phyloP scores from a whole-genome alignment of 1,284 basidiomycete genomes.

The Phylloporus sp. region DNA sequence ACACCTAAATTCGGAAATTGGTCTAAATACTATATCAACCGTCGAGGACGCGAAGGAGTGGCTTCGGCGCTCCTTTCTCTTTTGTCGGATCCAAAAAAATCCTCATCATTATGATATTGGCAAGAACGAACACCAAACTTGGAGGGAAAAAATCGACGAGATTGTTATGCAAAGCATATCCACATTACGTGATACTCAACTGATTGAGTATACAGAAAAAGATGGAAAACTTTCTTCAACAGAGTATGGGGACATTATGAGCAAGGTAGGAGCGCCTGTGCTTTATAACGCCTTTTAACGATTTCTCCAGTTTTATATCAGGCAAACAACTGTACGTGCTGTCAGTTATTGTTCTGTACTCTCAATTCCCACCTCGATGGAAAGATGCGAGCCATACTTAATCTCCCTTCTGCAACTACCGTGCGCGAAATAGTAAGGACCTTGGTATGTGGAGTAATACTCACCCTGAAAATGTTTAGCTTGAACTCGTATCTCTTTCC shows the following conservation, averaged over 20 bases:
- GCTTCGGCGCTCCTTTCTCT: conserved; percentile 84
- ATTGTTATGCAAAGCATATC: conserved; percentile 71
- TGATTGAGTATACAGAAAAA: conserved; percentile 53
- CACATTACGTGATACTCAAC: conserved; percentile 58
- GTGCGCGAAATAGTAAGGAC: conserved; percentile 66
- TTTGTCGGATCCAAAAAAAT: conserved; percentile 82
- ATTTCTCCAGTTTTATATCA: conserved; percentile 65
- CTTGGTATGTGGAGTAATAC: not conserved
- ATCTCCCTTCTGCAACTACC: conserved; percentile 55
- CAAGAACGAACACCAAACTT: conserved; percentile 61
- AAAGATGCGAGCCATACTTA: conserved; percentile 73
- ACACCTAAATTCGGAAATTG: conserved; percentile 93
- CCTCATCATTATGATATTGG: conserved; percentile 74
- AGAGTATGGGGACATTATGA: conserved; percentile 83
- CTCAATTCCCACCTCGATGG: not conserved
- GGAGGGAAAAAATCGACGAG: conserved; percentile 71
- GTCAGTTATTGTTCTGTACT: not conserved
- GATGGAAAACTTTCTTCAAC: conserved; percentile 57
- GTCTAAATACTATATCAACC: conserved; percentile 77
- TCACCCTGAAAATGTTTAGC: conserved; percentile 42
- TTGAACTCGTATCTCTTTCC: conserved; percentile 64
- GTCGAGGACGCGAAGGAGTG: conserved; percentile 75
- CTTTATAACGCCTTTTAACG: conserved; percentile 3
- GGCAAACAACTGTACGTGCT: conserved; percentile 60
- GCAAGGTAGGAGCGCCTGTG: conserved; percentile 57